These are phyloP conservation scores for Corynascus novoguineensis DNA, from an alignment of 495 filamentous ascomycete genomes.

Conservation along the genomic window DNA sequence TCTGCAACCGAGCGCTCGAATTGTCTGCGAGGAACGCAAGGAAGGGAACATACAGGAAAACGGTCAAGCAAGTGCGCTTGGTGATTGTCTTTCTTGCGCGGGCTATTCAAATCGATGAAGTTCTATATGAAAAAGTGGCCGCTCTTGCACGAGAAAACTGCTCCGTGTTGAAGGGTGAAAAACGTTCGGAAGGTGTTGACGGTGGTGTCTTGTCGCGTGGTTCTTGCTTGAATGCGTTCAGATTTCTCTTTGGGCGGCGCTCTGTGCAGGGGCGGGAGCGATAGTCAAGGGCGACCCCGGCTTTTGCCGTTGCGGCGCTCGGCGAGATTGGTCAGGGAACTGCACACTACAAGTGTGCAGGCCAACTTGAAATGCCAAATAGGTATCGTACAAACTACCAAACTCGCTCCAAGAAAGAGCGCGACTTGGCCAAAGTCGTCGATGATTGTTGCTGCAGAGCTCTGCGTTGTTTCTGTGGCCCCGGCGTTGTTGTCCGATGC, in stretches of 20 bases:
- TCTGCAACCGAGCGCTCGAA: too few species aligned
- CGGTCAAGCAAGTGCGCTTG: constrained; percentile 6
- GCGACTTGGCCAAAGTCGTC: not conserved
- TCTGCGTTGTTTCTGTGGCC: constrained; percentile 3
- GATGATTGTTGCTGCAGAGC: not conserved
- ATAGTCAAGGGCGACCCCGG: constrained; percentile 1
- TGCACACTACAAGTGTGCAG: not conserved
- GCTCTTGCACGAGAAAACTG: not conserved
- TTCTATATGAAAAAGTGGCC: too few species aligned
- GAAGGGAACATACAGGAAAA: constrained; percentile 1
- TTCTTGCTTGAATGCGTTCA: constrained; percentile 11
- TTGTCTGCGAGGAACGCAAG: not conserved
- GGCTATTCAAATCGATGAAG: not conserved
- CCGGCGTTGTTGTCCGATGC: not conserved
- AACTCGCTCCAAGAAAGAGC: not conserved
- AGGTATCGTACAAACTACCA: not conserved
- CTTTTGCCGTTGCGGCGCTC: not conserved
- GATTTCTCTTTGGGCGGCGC: constrained; percentile 9
- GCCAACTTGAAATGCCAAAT: too few species aligned
- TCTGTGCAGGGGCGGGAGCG: not conserved
- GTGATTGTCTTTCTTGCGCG: not conserved
- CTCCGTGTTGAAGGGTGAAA: not conserved
- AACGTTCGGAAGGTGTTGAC: not conserved
- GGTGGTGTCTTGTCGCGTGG: not conserved
- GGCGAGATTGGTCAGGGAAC: not conserved